Percentiles rank a stretch among this genome's conserved stretches.
These are phyloP conservation scores for Verbascum thapsus DNA, from an alignment of 257 asterid genomes.

Conservation along the genomic window DNA sequence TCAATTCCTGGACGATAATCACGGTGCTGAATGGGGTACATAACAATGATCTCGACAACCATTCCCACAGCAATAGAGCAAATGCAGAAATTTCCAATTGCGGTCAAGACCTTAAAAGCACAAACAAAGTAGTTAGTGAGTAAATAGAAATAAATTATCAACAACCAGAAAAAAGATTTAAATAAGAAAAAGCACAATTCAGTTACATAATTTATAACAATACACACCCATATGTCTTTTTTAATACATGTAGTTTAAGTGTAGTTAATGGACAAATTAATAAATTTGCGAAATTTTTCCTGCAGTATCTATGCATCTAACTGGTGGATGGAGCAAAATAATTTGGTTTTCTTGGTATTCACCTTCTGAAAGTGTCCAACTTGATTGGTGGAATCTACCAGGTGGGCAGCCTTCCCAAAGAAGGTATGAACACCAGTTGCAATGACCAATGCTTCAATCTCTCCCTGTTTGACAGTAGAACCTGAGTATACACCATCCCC, in stretches of 20 bases:
- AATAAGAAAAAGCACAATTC: slow-evolving; percentile 6
- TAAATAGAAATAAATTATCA: neutral
- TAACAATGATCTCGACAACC: slow-evolving; percentile 67
- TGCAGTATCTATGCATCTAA: neutral
- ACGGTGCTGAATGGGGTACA: slow-evolving; percentile 84
- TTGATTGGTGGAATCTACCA: slow-evolving; percentile 79
- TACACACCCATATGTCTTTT: neutral
- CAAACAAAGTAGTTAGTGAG: slow-evolving; percentile 25
- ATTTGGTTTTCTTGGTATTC: slow-evolving; percentile 5
- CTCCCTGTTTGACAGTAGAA: slow-evolving; percentile 87
- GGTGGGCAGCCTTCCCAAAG: slow-evolving; percentile 90
- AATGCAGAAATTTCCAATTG: slow-evolving; percentile 80
- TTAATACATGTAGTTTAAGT: neutral
- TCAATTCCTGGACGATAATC: slow-evolving; percentile 74
- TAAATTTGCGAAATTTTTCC: neutral
- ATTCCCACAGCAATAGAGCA: slow-evolving; percentile 78
- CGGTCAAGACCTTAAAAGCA: slow-evolving; percentile 62
- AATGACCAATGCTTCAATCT: slow-evolving; percentile 77
- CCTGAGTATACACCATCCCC: slow-evolving; percentile 80
- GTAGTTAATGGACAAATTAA: neutral
- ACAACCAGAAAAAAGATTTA: slow-evolving; percentile 2
- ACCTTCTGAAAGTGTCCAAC: slow-evolving; percentile 91
- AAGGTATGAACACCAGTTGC: slow-evolving; percentile 87
- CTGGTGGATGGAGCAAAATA: neutral
- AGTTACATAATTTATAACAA: neutral